Percentiles rank a stretch among this genome's conserved stretches.
Evolutionary conservation across 1,284 basidiomycete species (phyloP).

Genomic region (Phellinidium pouzarii): DNA sequence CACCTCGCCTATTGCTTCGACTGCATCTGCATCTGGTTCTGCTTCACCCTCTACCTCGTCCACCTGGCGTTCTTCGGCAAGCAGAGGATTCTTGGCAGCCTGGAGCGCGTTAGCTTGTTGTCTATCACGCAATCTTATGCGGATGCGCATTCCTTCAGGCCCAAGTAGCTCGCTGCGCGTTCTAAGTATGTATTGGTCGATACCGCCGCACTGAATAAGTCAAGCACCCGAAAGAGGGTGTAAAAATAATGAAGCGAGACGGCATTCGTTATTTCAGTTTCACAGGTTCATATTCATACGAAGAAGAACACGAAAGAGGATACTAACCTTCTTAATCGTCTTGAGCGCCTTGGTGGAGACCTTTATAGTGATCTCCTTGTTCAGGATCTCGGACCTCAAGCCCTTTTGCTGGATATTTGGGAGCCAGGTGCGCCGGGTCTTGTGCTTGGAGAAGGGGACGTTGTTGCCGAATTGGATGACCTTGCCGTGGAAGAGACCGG

Average conservation of each 20-base stretch:
- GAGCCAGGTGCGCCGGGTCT: slow-evolving; percentile 86
- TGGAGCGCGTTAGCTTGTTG: slow-evolving; percentile 24
- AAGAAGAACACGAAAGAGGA: neutral
- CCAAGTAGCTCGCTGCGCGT: slow-evolving; percentile 63
- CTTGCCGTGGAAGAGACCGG: slow-evolving; percentile 77
- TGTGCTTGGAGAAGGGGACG: slow-evolving; percentile 85
- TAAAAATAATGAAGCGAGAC: slow-evolving; percentile 1
- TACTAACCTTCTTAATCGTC: slow-evolving; percentile 71
- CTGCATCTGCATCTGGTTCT: neutral
- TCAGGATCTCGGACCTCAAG: slow-evolving; percentile 59
- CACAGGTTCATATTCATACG: too few relatives aligned
- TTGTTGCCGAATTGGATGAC: slow-evolving; percentile 81
- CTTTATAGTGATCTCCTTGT: slow-evolving; percentile 53
- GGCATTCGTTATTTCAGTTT: neutral
- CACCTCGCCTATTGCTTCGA: neutral
- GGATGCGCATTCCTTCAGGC: slow-evolving; percentile 67
- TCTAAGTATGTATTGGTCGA: slow-evolving; percentile 72
- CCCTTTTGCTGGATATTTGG: slow-evolving; percentile 80
- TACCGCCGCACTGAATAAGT: slow-evolving; percentile 62
- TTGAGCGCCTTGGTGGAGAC: slow-evolving; percentile 68
- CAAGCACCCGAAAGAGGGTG: neutral
- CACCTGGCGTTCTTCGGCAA: neutral
- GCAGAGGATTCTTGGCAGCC: too few relatives aligned
- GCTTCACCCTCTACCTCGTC: neutral
- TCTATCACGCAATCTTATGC: slow-evolving; percentile 48